Evolutionary conservation across 2,329 filamentous ascomycete species (phyloP).

Genomic region (Xylariomycetidae sp.): DNA sequence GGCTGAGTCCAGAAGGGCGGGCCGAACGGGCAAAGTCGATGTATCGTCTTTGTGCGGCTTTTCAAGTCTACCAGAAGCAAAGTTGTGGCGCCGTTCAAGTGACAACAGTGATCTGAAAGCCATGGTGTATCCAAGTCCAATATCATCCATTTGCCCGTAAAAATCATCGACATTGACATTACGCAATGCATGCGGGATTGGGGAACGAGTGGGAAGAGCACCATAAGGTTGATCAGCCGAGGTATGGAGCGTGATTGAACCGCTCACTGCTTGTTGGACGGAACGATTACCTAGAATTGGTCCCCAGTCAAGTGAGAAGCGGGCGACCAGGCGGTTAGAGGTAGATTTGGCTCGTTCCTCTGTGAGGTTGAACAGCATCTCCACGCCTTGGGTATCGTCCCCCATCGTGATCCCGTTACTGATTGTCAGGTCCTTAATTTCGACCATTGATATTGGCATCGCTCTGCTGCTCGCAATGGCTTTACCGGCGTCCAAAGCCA

Average conservation of each 20-base stretch:
- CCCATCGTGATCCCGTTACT: neutral
- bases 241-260: too few species aligned
- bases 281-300: neutral
- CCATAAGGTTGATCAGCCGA: too few species aligned
- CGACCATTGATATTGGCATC: neutral
- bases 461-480: neutral
- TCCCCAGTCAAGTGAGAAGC: neutral
- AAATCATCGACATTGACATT: slow-evolving; percentile 1
- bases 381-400: neutral
- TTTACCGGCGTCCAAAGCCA: slow-evolving; percentile 4
- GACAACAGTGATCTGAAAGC: slow-evolving; percentile 2
- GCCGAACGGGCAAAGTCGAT: too few species aligned
- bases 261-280: neutral
- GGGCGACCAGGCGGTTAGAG: neutral
- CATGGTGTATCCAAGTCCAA: slow-evolving; percentile 2
- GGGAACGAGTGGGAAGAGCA: too few species aligned
- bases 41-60: too few species aligned
- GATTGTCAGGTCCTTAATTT: neutral
- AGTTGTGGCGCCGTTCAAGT: too few species aligned
- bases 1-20: too few species aligned
- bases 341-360: neutral
- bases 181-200: neutral
- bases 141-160: neutral
- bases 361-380: too few species aligned
- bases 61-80: too few species aligned